Evolutionary conservation across 2,329 filamentous ascomycete genomes (phyloP).

Genomic region (Microascus cirrosus): DNA sequence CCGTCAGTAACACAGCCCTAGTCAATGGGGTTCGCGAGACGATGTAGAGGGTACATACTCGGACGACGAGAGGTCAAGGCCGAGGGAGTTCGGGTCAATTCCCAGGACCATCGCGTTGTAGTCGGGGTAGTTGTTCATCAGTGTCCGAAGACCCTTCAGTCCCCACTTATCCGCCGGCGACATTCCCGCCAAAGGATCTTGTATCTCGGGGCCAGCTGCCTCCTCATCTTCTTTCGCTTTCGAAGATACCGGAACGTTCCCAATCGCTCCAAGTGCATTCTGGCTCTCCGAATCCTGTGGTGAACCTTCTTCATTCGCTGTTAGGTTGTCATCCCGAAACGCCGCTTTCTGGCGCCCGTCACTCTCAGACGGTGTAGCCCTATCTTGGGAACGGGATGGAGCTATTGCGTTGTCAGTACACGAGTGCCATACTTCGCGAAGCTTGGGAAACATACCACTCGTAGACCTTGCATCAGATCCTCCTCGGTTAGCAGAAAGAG

Average conservation of each 20-base stretch:
- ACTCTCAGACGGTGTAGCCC: constrained; percentile 18
- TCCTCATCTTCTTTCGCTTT: constrained; percentile 34
- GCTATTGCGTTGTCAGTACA: neutral
- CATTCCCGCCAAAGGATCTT: constrained; percentile 52
- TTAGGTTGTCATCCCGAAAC: constrained; percentile 30
- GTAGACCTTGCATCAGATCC: constrained; percentile 23
- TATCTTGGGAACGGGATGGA: constrained; percentile 3
- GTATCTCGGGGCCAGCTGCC: constrained; percentile 24
- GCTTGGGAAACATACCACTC: neutral
- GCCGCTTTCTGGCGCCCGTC: constrained; percentile 33
- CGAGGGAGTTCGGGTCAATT: constrained; percentile 44
- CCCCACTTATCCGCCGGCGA: constrained; percentile 53
- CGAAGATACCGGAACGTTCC: constrained; percentile 24
- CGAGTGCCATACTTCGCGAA: neutral
- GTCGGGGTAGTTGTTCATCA: constrained; percentile 54
- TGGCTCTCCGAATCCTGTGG: constrained; percentile 21
- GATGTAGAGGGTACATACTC: constrained; percentile 35
- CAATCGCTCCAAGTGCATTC: constrained; percentile 34
- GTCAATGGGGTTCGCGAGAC: neutral
- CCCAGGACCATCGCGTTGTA: constrained; percentile 51
- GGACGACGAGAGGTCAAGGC: constrained; percentile 43
- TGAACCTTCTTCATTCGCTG: constrained; percentile 22
- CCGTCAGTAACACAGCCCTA: neutral
- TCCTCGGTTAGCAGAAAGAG: constrained; percentile 48
- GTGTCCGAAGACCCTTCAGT: constrained; percentile 49